phyloP scores from a whole-genome alignment of 2,329 filamentous ascomycete species.

The Sporothrix euskadiensis region DNA sequence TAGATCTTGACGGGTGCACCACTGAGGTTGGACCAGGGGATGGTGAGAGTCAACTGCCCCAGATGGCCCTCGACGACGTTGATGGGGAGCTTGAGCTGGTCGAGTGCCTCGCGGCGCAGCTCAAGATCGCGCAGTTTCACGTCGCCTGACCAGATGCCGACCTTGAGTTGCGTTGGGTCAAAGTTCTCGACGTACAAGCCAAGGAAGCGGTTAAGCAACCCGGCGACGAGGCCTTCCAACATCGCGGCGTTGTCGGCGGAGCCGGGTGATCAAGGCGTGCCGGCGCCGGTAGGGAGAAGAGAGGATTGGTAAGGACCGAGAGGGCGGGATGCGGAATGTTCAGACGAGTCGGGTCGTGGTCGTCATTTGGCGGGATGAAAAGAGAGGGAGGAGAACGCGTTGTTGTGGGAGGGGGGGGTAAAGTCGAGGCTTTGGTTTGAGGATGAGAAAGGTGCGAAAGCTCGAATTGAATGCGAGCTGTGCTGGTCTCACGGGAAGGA shows the following conservation, averaged over 20 bases:
- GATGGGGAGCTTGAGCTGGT: slow-evolving; percentile 93
- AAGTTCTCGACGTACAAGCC: slow-evolving; percentile 99
- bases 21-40: slow-evolving; percentile 95
- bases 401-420: neutral
- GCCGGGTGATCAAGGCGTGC: neutral
- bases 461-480: neutral
- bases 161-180: slow-evolving; percentile 94
- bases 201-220: slow-evolving; percentile 97
- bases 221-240: slow-evolving; percentile 96
- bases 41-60: slow-evolving; percentile 84
- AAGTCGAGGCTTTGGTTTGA: neutral
- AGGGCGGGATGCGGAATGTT: neutral
- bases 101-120: slow-evolving; percentile 88
- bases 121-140: slow-evolving; percentile 93
- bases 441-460: neutral
- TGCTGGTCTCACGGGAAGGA: neutral
- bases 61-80: slow-evolving; percentile 96
- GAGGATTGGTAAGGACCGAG: neutral
- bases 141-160: slow-evolving; percentile 98
- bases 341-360: neutral
- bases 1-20: slow-evolving; percentile 92
- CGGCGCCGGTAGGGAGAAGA: neutral
- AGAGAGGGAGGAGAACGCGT: neutral
- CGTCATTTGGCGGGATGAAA: slow-evolving; percentile 18
- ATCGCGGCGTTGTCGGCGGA: slow-evolving; percentile 59